Evolutionary conservation across 495 filamentous ascomycete species (phyloP).

Genomic region (Aspergillus heteromorphus): DNA sequence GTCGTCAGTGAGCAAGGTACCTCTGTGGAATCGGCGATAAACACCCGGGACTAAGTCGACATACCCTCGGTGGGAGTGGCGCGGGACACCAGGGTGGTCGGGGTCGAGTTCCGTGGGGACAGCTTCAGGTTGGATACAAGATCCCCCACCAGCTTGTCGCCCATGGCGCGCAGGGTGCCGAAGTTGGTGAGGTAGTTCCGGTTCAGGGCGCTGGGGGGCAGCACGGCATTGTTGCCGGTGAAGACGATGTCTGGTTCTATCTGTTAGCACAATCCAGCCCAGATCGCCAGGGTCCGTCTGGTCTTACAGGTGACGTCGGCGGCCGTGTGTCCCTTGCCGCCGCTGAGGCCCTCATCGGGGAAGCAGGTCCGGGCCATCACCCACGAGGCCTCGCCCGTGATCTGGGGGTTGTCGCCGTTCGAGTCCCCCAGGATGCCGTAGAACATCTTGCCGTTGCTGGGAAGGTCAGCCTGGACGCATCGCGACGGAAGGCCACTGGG

Average conservation of each 20-base stretch:
- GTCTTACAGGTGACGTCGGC: conserved; percentile 33
- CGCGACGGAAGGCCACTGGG: no score
- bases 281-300: no score
- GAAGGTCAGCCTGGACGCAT: neutral
- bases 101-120: neutral
- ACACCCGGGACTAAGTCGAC: no score
- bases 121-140: conserved; percentile 31
- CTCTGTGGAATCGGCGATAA: no score
- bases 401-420: conserved; percentile 29
- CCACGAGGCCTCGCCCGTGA: conserved; percentile 38
- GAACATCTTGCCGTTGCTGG: conserved; percentile 33
- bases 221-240: conserved; percentile 24
- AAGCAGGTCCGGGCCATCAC: conserved; percentile 37
- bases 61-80: no score
- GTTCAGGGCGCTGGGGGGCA: conserved; percentile 25
- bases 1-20: no score
- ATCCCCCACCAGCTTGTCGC: conserved; percentile 22
- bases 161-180: conserved; percentile 26
- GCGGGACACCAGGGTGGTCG: conserved; percentile 2
- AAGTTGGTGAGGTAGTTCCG: conserved; percentile 36
- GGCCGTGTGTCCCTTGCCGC: conserved; percentile 23
- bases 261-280: no score
- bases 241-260: conserved; percentile 28
- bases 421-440: conserved; percentile 37
- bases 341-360: conserved; percentile 28